Evolutionary conservation across 1,139 yeast genomes (phyloP), one percentile per base, ranked within the genome.

Genomic region (Candida dubliniensis): DNA sequence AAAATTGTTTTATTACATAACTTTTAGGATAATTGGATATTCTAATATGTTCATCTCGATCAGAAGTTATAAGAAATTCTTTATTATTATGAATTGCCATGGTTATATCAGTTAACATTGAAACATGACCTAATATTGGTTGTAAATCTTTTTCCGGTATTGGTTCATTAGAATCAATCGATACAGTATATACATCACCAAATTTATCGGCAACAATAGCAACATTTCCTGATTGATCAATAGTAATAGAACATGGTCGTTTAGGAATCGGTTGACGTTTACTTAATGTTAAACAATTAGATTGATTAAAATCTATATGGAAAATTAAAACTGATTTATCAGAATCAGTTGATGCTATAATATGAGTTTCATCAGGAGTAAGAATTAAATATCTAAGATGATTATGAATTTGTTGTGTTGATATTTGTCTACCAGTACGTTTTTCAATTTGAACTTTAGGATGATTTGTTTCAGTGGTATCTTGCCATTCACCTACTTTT

Each of bases 31-130:
- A 90, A 52, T 82, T 77, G 3, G 96, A 81, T n/a, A 95, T 77
- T 57, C 95, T 77, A 50, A 95, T 87, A 61, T 95, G 99, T 64
- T 95, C 99, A 63, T 95, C 99, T 66, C 99, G 79, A 64, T 95
- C 99, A 34, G 93, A 84, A 1, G 96, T 84, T 47, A 93, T 73
- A 18, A 91, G 64, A 50, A 68, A 87, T 51, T 79, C 76, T 46
- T 77, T 71, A 18, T 71, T 76, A 38, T 71, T 60, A 34, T 68
- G 64, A 2, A 71, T 70, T 14, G 80, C 66, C 13, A 79, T 70
- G 31, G 66, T 50, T 8, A 89, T 76, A 53, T 84, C 90, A 24
- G 96, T 87, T 51, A 95, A 76, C 96, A 95, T 89, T 3, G 98
- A 91, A 3, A 95, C 98, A 64, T 95, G 99, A 3, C 99, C 99